Percentiles rank a stretch among this genome's conserved stretches.
phyloP scores from a whole-genome alignment of 2,329 filamentous ascomycete species.

The Colletotrichum noveboracense region DNA sequence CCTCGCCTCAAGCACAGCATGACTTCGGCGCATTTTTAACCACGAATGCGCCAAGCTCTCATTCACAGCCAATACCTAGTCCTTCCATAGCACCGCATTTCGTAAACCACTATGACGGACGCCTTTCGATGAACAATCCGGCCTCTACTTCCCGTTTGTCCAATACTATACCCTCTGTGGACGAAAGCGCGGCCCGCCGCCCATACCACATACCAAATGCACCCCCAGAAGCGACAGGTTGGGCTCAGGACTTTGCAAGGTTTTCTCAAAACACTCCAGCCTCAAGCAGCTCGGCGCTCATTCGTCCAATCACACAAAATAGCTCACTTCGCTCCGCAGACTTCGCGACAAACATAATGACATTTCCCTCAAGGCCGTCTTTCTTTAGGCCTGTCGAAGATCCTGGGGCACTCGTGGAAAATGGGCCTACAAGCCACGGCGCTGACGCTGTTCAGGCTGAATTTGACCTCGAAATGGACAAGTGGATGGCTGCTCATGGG shows the following conservation, averaged over 20 bases:
- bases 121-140: neutral
- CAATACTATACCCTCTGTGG: neutral
- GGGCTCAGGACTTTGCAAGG: slow-evolving; percentile 16
- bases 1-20: slow-evolving; percentile 29
- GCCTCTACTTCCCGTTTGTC: neutral
- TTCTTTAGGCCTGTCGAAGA: neutral
- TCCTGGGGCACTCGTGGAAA: neutral
- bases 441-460: slow-evolving; percentile 30
- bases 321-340: neutral
- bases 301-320: neutral
- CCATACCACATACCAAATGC: neutral
- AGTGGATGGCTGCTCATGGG: slow-evolving; percentile 44
- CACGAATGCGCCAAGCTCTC: neutral
- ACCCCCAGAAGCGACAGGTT: neutral
- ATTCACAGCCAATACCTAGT: neutral
- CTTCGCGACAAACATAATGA: neutral
- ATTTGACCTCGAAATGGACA: slow-evolving; percentile 46
- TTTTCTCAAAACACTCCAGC: neutral
- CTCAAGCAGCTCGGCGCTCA: neutral
- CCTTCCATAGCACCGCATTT: neutral
- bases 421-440: neutral
- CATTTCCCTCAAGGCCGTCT: neutral
- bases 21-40: slow-evolving; percentile 41
- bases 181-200: too few species aligned
- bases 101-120: neutral